Evolutionary conservation across 805 yeast genomes (phyloP).

Genomic region (Candida bentonensis): DNA sequence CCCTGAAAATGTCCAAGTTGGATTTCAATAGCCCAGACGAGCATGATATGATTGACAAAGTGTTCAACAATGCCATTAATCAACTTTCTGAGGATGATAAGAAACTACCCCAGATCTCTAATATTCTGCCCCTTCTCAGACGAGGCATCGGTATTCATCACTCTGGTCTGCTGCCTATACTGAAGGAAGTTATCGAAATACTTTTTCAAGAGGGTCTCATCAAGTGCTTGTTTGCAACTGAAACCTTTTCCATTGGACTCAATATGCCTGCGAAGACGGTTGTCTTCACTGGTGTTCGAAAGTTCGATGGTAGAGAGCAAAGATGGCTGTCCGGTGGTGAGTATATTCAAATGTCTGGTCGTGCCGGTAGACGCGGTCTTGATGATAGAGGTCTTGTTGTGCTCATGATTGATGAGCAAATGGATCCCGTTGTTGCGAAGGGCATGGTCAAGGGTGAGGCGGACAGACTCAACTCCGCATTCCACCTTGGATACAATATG

Average conservation of each 20-base stretch:
- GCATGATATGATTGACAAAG: conserved; percentile 78
- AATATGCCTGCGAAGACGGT: conserved; percentile 99
- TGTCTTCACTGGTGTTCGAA: conserved; percentile 91
- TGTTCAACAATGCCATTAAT: conserved; percentile 79
- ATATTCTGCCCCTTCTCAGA: conserved; percentile 72
- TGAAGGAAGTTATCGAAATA: conserved; percentile 91
- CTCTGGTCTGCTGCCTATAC: conserved; percentile 85
- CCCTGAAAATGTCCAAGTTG: conserved; percentile 87
- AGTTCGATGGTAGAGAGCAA: conserved; percentile 96
- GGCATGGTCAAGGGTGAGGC: conserved; percentile 99
- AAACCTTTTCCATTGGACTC: conserved; percentile 93
- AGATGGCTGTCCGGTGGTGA: conserved; percentile 99
- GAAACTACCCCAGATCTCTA: conserved; percentile 88
- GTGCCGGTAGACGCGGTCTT: conserved; percentile 99
- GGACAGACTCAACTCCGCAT: conserved; percentile 92
- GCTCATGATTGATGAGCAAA: conserved; percentile 98
- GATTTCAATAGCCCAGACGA: conserved; percentile 93
- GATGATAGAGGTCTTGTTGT: conserved; percentile 99
- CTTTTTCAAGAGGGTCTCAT: conserved; percentile 92
- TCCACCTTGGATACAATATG: conserved; percentile 96
- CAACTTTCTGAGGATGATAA: conserved; percentile 81
- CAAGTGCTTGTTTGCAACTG: conserved; percentile 93
- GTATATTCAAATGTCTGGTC: conserved; percentile 98
- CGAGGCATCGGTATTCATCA: conserved; percentile 99
- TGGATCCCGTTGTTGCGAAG: conserved; percentile 98